phyloP scores from a whole-genome alignment of 2,329 filamentous ascomycete species.

The Lanzia echinophila region DNA sequence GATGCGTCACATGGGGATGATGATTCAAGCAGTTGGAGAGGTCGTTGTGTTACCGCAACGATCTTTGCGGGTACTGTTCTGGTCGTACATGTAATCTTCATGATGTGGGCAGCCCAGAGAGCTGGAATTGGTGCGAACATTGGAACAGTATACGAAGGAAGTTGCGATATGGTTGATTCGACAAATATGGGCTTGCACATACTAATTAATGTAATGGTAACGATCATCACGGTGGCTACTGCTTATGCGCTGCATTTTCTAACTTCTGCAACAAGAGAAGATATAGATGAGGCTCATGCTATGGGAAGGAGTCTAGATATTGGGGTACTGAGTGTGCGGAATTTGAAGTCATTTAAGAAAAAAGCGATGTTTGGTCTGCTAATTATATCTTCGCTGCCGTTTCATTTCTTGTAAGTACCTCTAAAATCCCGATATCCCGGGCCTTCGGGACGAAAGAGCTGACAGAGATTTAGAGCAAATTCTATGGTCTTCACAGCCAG shows the following conservation, averaged over 20 bases:
- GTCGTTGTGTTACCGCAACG: not conserved
- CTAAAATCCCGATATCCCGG: too few relatives aligned
- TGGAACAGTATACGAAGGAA: slow-evolving; percentile 3
- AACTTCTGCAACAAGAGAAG: slow-evolving; percentile 41
- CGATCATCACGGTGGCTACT: slow-evolving; percentile 38
- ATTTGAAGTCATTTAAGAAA: slow-evolving; percentile 26
- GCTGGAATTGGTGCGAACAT: slow-evolving; percentile 10
- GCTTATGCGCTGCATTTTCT: slow-evolving; percentile 44
- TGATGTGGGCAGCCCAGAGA: slow-evolving; percentile 14
- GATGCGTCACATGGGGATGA: too few relatives aligned
- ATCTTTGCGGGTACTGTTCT: slow-evolving; percentile 11
- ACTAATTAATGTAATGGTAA: slow-evolving; percentile 41
- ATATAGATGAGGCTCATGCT: slow-evolving; percentile 43
- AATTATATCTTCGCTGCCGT: slow-evolving; percentile 18
- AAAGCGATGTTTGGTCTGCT: slow-evolving; percentile 14
- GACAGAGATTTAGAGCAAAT: slow-evolving; percentile 13
- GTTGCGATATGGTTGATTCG: slow-evolving; percentile 12
- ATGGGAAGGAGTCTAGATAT: slow-evolving; percentile 38
- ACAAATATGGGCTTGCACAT: slow-evolving; percentile 34
- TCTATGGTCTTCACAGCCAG: slow-evolving; percentile 19
- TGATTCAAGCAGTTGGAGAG: not conserved
- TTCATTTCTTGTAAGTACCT: slow-evolving; percentile 24
- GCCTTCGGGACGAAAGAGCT: not conserved
- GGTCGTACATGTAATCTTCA: slow-evolving; percentile 16
- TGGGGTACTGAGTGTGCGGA: slow-evolving; percentile 38